These are phyloP conservation scores for Brassica cretica DNA, from an alignment of 345 rosid genomes.

Conservation along the genomic window DNA sequence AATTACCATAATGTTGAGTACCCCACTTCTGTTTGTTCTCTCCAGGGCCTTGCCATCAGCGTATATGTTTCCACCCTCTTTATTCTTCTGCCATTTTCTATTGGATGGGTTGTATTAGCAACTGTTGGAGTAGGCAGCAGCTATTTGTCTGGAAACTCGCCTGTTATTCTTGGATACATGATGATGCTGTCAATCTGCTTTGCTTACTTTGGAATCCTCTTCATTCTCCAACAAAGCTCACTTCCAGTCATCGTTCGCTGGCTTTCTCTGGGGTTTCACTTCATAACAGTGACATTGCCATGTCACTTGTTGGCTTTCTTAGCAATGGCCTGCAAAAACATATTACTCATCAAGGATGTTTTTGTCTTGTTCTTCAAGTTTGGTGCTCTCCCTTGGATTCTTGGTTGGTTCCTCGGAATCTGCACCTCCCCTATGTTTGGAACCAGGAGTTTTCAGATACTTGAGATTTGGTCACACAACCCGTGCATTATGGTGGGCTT, in stretches of 20 bases:
- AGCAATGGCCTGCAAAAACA: background rate
- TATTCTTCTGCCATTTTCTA: conserved; percentile 14
- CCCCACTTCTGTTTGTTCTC: background rate
- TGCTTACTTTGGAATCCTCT: background rate
- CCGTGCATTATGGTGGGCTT: background rate
- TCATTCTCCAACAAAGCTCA: background rate
- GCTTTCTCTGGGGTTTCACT: conserved; percentile 3
- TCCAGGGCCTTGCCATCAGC: conserved; percentile 12
- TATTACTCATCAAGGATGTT: background rate
- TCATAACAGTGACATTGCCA: conserved; percentile 2
- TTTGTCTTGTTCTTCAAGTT: conserved; percentile 10
- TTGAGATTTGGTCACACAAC: background rate
- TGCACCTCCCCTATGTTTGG: conserved; percentile 25
- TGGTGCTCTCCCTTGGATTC: conserved; percentile 28
- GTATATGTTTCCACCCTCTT: background rate
- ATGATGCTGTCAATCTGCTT: conserved; percentile 1
- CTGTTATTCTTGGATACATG: conserved; percentile 15
- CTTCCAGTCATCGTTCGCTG: background rate
- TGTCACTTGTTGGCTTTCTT: background rate
- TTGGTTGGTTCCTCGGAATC: conserved; percentile 26
- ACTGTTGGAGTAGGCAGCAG: conserved; percentile 5
- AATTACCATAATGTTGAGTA: background rate
- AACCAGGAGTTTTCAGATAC: background rate
- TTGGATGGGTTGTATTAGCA: conserved; percentile 19
- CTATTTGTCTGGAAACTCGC: background rate